phyloP scores from a whole-genome alignment of 2,329 filamentous ascomycete genomes.

The Thielaviopsis punctulata region DNA sequence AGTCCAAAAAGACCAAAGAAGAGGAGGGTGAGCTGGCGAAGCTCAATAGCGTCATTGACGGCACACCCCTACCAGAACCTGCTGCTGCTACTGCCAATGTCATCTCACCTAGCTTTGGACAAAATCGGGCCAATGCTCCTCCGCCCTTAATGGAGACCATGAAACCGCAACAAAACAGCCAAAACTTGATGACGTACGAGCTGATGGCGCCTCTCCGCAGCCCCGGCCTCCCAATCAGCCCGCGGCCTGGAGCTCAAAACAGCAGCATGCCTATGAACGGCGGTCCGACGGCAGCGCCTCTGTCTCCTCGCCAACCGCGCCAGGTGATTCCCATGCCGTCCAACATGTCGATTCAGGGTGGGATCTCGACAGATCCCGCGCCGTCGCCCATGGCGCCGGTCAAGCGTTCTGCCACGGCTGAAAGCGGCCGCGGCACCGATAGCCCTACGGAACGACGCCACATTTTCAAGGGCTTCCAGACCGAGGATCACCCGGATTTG shows the following conservation, averaged over 20 bases:
- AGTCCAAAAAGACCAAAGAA: conserved; percentile 54
- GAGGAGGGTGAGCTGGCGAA: conserved; percentile 14
- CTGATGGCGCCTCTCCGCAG: conserved; percentile 33
- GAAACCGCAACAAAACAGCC: conserved; percentile 20
- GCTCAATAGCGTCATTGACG: conserved; percentile 10
- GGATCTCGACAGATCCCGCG: conserved; percentile 21
- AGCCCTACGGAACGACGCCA: conserved; percentile 28
- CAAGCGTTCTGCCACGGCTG: conserved; percentile 3
- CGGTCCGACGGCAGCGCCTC: conserved; percentile 30
- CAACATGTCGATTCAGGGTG: conserved; percentile 38
- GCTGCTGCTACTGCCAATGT: conserved; percentile 15
- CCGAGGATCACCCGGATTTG: conserved; percentile 73
- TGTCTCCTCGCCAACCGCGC: conserved; percentile 57
- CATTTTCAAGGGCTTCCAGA: conserved; percentile 63
- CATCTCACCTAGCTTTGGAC: conserved; percentile 24
- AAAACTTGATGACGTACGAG: conserved; percentile 4
- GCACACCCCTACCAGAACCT: not conserved
- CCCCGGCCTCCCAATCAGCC: conserved; percentile 42
- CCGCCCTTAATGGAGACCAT: conserved; percentile 38
- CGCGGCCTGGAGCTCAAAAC: conserved; percentile 35
- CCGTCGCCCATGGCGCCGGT: conserved; percentile 20
- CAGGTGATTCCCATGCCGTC: conserved; percentile 57
- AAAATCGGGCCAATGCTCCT: conserved; percentile 22
- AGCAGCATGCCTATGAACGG: conserved; percentile 46
- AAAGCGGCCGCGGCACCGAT: conserved; percentile 15